Base-by-base conservation (phyloP, 2,329 filamentous ascomycete genomes). In the Pleurostoma richardsiae region DNA sequence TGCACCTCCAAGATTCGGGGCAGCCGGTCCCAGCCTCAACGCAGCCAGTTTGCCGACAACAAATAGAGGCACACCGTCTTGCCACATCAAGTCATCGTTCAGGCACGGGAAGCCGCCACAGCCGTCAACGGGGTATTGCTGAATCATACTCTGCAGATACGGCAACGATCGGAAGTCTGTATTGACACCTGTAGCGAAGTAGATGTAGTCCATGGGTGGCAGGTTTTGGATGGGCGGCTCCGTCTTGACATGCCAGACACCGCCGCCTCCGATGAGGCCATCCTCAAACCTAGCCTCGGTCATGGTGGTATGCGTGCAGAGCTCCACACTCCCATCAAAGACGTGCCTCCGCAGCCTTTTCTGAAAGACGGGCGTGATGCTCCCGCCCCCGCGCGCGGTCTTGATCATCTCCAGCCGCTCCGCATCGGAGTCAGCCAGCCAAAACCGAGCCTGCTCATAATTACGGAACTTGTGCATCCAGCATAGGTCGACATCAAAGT, bases 391-490 rank as follows among this genome's bases (percentile, higher is more conserved):
- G 5, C 86, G 76, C 1, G 88, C 88, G 40, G 71, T 65, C 52
- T 75, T 73, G 51, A 88, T 75, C 64, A 88, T 85, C 33, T 82
- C 73, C 30, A 83, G 73, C 3, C 86, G 76, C 62, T 91, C 78
- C 29, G 82, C 76, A 49, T 89, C 83, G 5, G 78, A 80, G 54
- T 90, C 86, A 4, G 86, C 85, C 5, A 79, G 81, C 85, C 86
- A 91, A 63, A 91, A 94, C 0, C 76, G 75, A 1, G 87, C 83
- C 59, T 91, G 86, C 54, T 88, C 82, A 45, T 82, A 78, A 60
- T 92, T 92, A 47, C 84, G 82, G 63, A 87, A 92, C 60, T 92
- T 92, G 7, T 85, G 86, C 63, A 92, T 86, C 88, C 88, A 94
- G 42, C 79, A 76, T 2, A 92, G 72, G 47, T 83, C 80, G 28